Evolutionary conservation across 257 asterid species (phyloP).

Genomic region (Solanum lycopersicoides): DNA sequence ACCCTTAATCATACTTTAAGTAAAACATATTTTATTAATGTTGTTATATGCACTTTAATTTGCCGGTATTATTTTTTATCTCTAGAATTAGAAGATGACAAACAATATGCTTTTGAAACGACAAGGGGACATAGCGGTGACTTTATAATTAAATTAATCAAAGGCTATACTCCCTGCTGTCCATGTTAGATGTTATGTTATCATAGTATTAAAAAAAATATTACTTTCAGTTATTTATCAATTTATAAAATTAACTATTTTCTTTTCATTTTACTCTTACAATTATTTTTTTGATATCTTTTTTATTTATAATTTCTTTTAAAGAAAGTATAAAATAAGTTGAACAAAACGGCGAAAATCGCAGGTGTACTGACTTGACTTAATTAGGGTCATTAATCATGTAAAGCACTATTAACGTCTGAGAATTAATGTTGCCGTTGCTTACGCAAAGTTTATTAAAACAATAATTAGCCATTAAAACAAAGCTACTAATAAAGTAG

Average conservation of each 20-base stretch:
- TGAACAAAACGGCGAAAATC: background rate
- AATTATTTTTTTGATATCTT: too few species aligned
- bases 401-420: background rate
- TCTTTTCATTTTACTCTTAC: too few species aligned
- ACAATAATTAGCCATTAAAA: background rate
- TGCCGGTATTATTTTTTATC: background rate
- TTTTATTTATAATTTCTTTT: too few species aligned
- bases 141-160: background rate
- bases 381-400: background rate
- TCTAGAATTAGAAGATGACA: background rate
- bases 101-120: background rate
- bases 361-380: background rate
- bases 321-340: too few species aligned
- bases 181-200: background rate
- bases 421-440: background rate
- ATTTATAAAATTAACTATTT: too few species aligned
- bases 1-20: background rate
- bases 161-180: background rate
- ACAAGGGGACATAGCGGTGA: background rate
- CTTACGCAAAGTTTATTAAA: background rate
- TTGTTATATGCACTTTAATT: background rate
- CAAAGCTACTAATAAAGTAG: background rate
- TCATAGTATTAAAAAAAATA: background rate
- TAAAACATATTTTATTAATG: background rate
- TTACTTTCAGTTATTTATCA: background rate